phyloP scores from a whole-genome alignment of 1,284 basidiomycete species.

The Ganoderma lucidum region DNA sequence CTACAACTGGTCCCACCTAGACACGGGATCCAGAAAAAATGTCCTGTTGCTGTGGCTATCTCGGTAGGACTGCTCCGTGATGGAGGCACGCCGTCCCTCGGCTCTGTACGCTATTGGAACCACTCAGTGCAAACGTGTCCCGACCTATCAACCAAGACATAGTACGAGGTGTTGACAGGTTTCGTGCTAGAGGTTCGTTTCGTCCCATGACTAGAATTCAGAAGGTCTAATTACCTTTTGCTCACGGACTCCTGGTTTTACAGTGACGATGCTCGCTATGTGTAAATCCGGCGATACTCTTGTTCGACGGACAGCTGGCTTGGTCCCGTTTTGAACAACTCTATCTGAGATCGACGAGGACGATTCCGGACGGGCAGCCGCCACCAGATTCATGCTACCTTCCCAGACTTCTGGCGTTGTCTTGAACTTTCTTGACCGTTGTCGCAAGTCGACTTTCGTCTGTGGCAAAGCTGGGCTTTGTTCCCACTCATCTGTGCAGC shows the following conservation, averaged over 20 bases:
- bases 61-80: neutral
- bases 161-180: neutral
- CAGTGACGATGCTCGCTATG: neutral
- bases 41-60: neutral
- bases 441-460: neutral
- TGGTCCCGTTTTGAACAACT: neutral
- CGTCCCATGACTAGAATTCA: no score
- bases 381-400: neutral
- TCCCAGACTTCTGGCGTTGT: neutral
- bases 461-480: conserved; percentile 26
- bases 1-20: neutral
- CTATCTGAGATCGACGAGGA: neutral
- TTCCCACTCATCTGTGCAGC: neutral
- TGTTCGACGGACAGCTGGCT: neutral
- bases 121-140: neutral
- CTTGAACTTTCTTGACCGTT: neutral
- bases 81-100: neutral
- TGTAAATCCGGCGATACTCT: neutral
- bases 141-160: neutral
- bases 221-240: neutral
- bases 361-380: neutral
- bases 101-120: neutral
- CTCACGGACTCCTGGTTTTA: neutral
- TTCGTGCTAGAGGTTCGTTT: no score
- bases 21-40: no score